A percentile compares a stretch with the other conserved stretches of the same genome.
phyloP scores from a whole-genome alignment of 768 basidiomycete genomes.

The Amanita pallidorosea region DNA sequence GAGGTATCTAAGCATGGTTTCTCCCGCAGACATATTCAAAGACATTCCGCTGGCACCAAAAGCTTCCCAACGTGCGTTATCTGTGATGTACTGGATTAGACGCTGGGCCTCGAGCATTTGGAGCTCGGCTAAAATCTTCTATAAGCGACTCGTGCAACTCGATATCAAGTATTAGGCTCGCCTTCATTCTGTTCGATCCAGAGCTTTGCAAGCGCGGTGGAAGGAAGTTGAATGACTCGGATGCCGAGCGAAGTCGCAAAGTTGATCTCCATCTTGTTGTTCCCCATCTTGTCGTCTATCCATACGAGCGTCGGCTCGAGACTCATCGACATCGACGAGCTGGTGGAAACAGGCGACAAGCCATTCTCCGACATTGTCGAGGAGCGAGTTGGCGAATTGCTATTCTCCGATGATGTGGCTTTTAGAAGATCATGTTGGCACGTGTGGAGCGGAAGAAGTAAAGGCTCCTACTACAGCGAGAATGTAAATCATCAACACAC shows the following conservation, averaged over 20 bases:
- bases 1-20: constrained; percentile 16
- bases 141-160: background rate
- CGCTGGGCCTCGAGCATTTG: constrained; percentile 12
- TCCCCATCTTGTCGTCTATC: constrained; percentile 16
- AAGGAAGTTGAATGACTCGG: constrained; percentile 15
- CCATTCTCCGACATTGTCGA: background rate
- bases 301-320: constrained; percentile 15
- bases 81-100: constrained; percentile 18
- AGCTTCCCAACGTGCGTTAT: constrained; percentile 17
- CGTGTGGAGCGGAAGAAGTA: background rate
- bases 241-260: constrained; percentile 12
- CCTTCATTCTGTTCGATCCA: constrained; percentile 19
- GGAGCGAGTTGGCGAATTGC: background rate
- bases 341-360: background rate
- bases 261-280: constrained; percentile 8
- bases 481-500: constrained; percentile 4
- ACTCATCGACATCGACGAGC: background rate
- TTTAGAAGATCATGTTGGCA: background rate
- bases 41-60: background rate
- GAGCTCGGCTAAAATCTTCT: constrained; percentile 12
- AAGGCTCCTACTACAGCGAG: background rate
- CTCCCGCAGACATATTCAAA: constrained; percentile 15
- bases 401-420: background rate
- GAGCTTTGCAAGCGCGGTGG: constrained; percentile 16
- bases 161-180: constrained; percentile 1